Base-by-base conservation (phyloP, 352 stramenopile genomes). In the Pythium pyrilobum region DNA sequence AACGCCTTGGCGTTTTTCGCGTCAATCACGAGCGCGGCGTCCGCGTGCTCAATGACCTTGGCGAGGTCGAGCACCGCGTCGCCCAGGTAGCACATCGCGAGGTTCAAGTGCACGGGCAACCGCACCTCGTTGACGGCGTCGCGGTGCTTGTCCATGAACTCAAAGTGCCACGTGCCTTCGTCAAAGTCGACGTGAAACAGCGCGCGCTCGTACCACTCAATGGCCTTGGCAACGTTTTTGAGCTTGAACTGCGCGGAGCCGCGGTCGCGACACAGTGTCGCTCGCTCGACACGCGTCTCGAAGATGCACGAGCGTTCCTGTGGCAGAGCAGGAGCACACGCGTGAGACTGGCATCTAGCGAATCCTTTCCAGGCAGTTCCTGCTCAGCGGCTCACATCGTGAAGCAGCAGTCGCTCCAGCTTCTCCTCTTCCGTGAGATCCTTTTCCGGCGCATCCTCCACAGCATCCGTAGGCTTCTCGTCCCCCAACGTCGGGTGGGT, bases 271-370 rank as follows among this genome's bases (percentile, higher is more conserved):
- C 83, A 93, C 43, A 71, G 48, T 33, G 71, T 66, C 0, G 83
- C 81, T 24, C 67, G 74, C 45, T 90, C 75, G 16, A 92, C 74
- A 32, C 83, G 79, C 15, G 75, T 88, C 67, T 93, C 83, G 48
- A 93, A 93, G 52, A 93, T 86, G 59, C 70, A 89, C 2, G 83
- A 93, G 4, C 81, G 79, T 64, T 91, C 81, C 83, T 93, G 36
- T 34, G n/a, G n/a, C n/a, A n/a, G n/a, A n/a, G n/a, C n/a, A n/a
- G n/a, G n/a, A 24, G 3, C 43, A 28, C 43, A 34, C 20, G 13
- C 9, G 21, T 38, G 33, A 28, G 7, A 29, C 16, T 6, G 16
- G n/a, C n/a, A n/a, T n/a, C n/a, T n/a, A n/a, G n/a, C n/a, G n/a
- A n/a, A n/a, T n/a, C n/a, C n/a, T n/a, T n/a, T n/a, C n/a, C n/a